These are phyloP conservation scores for Hymenoscyphus fraxineus DNA, from an alignment of 2,329 filamentous ascomycete genomes.

Conservation along the genomic window DNA sequence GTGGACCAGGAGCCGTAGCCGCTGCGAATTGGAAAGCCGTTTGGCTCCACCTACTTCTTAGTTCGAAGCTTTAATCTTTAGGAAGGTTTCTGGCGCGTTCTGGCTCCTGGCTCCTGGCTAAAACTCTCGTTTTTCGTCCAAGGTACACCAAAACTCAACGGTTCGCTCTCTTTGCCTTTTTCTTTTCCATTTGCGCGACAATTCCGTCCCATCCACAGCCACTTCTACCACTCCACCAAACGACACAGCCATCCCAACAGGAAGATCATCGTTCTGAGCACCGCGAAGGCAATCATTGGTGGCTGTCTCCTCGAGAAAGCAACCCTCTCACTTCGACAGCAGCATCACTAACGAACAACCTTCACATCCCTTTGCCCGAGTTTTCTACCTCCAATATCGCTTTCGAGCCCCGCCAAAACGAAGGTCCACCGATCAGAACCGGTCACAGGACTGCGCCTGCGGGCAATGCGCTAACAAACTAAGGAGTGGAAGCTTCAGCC, in stretches of 20 bases:
- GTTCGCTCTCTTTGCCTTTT: background rate
- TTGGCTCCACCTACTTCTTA: background rate
- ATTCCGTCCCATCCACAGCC: background rate
- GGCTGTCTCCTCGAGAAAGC: background rate
- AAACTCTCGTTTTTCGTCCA: conserved; percentile 1
- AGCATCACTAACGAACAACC: background rate
- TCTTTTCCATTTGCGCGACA: background rate
- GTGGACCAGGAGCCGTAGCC: background rate
- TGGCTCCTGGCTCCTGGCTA: background rate
- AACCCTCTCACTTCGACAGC: background rate
- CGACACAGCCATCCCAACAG: background rate
- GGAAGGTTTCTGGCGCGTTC: background rate
- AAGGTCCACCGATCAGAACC: conserved; percentile 1
- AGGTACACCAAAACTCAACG: background rate
- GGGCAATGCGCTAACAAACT: conserved; percentile 6
- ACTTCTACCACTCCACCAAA: background rate
- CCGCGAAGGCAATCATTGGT: background rate
- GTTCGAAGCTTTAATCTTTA: conserved; percentile 3
- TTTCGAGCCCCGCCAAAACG: conserved; percentile 4
- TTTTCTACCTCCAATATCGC: background rate
- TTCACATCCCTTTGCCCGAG: conserved; percentile 7
- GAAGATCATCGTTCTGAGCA: background rate
- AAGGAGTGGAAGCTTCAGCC: conserved; percentile 1
- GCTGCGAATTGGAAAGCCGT: conserved; percentile 3
- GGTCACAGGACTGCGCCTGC: conserved; percentile 6